Percentiles rank a stretch among this genome's conserved stretches.
Conservation (phyloP, 2,329 filamentous ascomycete genomes). For the Aspergillus sp. region DNA sequence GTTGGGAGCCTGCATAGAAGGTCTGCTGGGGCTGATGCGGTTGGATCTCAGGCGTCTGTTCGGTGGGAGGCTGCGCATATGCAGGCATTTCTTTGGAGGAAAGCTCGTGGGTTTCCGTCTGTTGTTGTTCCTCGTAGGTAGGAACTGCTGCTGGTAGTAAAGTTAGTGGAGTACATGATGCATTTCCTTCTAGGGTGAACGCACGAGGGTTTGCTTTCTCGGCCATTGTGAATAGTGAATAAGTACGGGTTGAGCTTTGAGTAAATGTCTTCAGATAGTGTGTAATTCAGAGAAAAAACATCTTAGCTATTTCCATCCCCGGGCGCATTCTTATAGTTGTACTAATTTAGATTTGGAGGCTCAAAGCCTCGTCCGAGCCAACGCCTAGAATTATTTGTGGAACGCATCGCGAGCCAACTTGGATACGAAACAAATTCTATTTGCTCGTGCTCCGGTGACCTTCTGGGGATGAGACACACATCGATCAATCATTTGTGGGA, state of each 20-base stretch:
- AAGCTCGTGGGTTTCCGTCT: neutral
- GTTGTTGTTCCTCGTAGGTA: neutral
- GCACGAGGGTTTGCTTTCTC: neutral
- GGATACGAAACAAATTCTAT: neutral
- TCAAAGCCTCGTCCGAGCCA: neutral
- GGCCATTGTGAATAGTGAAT: neutral
- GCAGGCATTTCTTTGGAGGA: neutral
- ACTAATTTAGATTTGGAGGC: neutral
- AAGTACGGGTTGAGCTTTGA: neutral
- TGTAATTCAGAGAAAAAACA: too few species aligned
- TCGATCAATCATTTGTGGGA: neutral
- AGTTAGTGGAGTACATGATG: neutral
- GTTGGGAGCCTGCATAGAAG: slow-evolving; percentile 6
- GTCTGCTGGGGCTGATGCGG: neutral
- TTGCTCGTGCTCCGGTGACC: neutral
- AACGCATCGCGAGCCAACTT: neutral
- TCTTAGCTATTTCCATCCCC: too few species aligned
- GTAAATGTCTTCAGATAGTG: neutral
- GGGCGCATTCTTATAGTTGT: neutral
- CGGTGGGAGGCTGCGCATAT: neutral
- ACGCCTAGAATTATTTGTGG: neutral
- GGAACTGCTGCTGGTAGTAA: neutral
- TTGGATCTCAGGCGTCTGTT: neutral
- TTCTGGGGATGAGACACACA: neutral
- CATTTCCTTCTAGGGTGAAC: neutral